Evolutionary conservation across 768 basidiomycete genomes (phyloP), one percentile per base, ranked within the genome.

Genomic region (Pleurotus tuoliensis): DNA sequence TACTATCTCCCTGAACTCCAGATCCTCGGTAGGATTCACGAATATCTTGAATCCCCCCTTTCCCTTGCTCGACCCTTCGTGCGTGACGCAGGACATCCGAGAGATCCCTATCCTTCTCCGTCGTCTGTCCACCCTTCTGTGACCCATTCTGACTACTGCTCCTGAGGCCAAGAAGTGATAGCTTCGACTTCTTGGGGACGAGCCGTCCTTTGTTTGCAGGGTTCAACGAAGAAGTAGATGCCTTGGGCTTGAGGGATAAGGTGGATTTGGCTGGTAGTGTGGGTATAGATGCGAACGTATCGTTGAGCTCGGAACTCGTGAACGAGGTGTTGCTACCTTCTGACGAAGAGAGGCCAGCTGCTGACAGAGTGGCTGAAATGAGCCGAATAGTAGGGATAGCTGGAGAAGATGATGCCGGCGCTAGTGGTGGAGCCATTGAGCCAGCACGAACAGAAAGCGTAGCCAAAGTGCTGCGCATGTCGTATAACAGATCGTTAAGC

Each of bases 161-260:
- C 27, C 67, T 68, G 22, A 69, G 64, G 27, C 67, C 65, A 18
- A 78, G 71, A 27, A 79, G 64, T 44, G 71, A 63, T 24, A 90
- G 77, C 63, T 83, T 90, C 1, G 83, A 84, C 64, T 88, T 89
- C 72, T 88, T 90, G 13, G 86, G 88, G 8, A 88, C 84, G 57
- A 90, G 79, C 16, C 79, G 78, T 56, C 74, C 79, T 20, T 64
- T 66, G 5, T 64, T 64, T 37, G 62, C 15, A 58, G 64, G 59
- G 0, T 61, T 60, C 16, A 67, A 63, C 24, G 64, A 37, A 2
- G 37, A 47, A n/a, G 53, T 56, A n/a, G 25, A 40, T 6, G 47
- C 41, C 43, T 44, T 43, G 20, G 59, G 27, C 50, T 65, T 73
- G 3, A 71, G 73, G 20, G 69, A 65, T 24, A 76, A 68, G 6